Evolutionary conservation across 2,329 filamentous ascomycete genomes (phyloP), one percentile per base, ranked within the genome.

Genomic region (Hypocrella siamensis): DNA sequence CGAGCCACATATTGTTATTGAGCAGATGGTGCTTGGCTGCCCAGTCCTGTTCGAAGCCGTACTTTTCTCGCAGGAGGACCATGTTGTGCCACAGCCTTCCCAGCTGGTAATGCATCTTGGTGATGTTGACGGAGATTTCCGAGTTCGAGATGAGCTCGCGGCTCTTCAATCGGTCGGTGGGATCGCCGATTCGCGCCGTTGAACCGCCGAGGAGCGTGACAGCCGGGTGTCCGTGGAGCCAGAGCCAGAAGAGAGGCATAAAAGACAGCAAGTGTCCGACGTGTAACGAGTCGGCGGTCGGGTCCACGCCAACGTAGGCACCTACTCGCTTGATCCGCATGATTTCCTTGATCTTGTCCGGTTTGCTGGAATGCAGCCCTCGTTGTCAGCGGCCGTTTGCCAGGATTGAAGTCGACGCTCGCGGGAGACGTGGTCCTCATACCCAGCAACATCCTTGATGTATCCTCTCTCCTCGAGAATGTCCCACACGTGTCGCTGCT

Each of bases 1-100:
- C 71, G 59, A 86, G 73, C 90, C 90, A 98, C 31, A 65, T 63
- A 40, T 74, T 79, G 53, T 98, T 98, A 57, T 93, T 92, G 18
- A 75, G 52, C 24, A 94, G 46, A 16, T 68, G 70, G 33, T 75
- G 70, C 39, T 63, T 71, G 61, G 80, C 82, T 4, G 70, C 64
- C 63, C 68, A 76, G 28, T 76, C 59, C 36, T 62, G 62, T 17
- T 67, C 38, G 47, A 75, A 79, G 4, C 78, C 76, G 46, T 79
- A 74, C 40, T 71, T 76, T 33, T 56, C 53, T 5, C 70, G 79
- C 40, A 82, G 67, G 1, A 45, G 44, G 29, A 83, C 73, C 19
- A 86, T 79, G 42, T 86, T 84, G 15, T 49, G 42, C 72, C 85
- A 93, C 28, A 96, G 53, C 42, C 65, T 73, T 45, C 74, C 70